These are phyloP conservation scores for Apiotrichum gracile DNA, from an alignment of 1,284 basidiomycete species.

Conservation along the genomic window DNA sequence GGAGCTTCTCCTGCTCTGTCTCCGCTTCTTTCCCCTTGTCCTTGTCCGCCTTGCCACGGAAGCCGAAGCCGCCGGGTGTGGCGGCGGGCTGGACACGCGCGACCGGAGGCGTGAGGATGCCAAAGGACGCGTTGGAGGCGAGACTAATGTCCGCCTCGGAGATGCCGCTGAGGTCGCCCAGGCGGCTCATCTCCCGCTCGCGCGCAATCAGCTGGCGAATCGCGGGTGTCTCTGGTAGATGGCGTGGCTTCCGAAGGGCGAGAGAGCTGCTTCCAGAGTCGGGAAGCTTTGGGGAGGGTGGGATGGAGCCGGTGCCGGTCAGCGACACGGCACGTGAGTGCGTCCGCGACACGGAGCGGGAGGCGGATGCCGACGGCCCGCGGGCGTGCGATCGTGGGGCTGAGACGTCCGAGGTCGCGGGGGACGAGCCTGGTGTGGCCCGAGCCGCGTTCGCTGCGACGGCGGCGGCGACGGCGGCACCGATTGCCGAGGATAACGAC, in stretches of 20 bases:
- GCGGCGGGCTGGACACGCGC: background rate
- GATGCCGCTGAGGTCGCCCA: slow-evolving; percentile 2
- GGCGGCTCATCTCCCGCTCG: background rate
- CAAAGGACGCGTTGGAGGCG: slow-evolving; percentile 8
- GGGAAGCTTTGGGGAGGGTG: background rate
- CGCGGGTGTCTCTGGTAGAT: slow-evolving; percentile 9
- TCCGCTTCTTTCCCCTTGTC: background rate
- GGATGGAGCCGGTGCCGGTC: background rate
- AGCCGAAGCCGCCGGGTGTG: background rate
- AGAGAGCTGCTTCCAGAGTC: background rate
- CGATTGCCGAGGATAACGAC: background rate
- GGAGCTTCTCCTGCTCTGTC: background rate
- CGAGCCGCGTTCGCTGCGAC: background rate
- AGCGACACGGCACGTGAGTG: background rate
- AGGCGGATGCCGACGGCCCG: background rate
- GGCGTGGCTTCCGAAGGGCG: background rate
- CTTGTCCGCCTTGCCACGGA: background rate
- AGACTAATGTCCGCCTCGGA: slow-evolving; percentile 9
- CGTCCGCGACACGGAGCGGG: background rate
- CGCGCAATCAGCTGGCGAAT: slow-evolving; percentile 6
- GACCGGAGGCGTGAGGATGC: slow-evolving; percentile 7
- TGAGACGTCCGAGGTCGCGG: background rate
- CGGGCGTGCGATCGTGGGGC: background rate
- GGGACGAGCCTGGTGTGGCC: background rate
- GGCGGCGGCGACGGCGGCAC: background rate